Percentiles rank a stretch among this genome's conserved stretches.
phyloP scores from a whole-genome alignment of 345 rosid species.

The Dipteronia dyeriana region DNA sequence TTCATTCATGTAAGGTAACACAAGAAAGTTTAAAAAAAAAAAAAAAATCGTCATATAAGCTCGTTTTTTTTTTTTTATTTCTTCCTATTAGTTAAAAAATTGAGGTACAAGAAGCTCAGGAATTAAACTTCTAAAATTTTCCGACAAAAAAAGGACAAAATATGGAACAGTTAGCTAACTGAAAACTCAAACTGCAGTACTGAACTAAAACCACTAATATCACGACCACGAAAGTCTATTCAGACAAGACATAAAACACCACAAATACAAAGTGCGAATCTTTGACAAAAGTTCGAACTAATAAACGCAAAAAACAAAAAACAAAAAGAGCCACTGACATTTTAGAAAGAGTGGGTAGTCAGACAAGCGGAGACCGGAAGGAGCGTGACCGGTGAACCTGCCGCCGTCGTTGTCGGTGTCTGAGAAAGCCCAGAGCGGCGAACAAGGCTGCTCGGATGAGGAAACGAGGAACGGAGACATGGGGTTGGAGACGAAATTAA shows the following conservation, averaged over 20 bases:
- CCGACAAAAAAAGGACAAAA: conserved; percentile 9
- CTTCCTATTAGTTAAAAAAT: neutral
- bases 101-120: neutral
- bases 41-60: too few species aligned
- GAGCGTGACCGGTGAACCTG: conserved; percentile 22
- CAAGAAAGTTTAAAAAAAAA: too few species aligned
- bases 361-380: conserved; percentile 6
- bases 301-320: neutral
- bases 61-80: too few species aligned
- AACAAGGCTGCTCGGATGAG: conserved; percentile 68
- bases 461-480: conserved; percentile 59
- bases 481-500: conserved; percentile 50
- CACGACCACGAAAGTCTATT: neutral
- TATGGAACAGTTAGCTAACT: neutral
- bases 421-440: conserved; percentile 95
- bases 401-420: conserved; percentile 39
- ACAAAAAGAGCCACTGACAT: conserved; percentile 42
- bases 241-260: neutral
- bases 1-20: too few species aligned
- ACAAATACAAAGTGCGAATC: neutral
- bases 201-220: neutral
- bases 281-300: conserved; percentile 18
- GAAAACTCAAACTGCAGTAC: neutral
- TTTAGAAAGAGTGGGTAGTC: conserved; percentile 51
- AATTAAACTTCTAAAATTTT: neutral